phyloP scores from a whole-genome alignment of 2,329 filamentous ascomycete species.

The Aaosphaeria pasadenensis region DNA sequence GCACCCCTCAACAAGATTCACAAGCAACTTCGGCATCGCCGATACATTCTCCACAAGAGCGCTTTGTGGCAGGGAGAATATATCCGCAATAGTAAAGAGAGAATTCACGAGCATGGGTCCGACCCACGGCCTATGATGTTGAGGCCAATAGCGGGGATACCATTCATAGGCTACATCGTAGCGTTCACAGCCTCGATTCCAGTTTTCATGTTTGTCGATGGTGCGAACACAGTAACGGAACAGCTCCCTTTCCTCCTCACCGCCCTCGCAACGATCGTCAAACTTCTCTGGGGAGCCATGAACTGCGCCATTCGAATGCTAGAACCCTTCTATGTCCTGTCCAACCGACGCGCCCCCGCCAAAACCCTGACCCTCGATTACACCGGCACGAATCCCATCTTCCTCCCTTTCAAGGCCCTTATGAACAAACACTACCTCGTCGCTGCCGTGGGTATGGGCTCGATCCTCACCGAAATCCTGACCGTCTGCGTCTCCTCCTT shows the following conservation, averaged over 20 bases:
- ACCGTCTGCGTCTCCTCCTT: conserved; percentile 68
- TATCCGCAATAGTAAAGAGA: conserved; percentile 48
- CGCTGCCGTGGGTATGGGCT: conserved; percentile 66
- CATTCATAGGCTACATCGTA: conserved; percentile 58
- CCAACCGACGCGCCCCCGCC: conserved; percentile 61
- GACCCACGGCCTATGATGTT: conserved; percentile 68
- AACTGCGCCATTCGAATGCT: conserved; percentile 70
- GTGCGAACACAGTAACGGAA: conserved; percentile 54
- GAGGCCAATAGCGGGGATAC: conserved; percentile 56
- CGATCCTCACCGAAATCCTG: conserved; percentile 69
- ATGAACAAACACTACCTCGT: conserved; percentile 64
- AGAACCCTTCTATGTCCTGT: conserved; percentile 71
- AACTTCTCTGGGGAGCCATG: conserved; percentile 65
- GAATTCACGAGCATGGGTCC: conserved; percentile 44
- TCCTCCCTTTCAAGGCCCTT: conserved; percentile 60
- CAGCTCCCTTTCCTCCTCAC: conserved; percentile 66
- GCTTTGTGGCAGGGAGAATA: conserved; percentile 63
- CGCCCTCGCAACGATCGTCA: conserved; percentile 62
- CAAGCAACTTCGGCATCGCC: conserved; percentile 60
- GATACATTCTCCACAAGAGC: conserved; percentile 69
- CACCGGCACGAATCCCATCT: conserved; percentile 67
- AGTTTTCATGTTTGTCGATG: conserved; percentile 59
- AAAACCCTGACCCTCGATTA: conserved; percentile 70
- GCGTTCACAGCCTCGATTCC: conserved; percentile 59
- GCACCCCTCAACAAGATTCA: conserved; percentile 67